Conservation (phyloP, 2,329 filamentous ascomycete genomes). For the Diaporthe vexans region DNA sequence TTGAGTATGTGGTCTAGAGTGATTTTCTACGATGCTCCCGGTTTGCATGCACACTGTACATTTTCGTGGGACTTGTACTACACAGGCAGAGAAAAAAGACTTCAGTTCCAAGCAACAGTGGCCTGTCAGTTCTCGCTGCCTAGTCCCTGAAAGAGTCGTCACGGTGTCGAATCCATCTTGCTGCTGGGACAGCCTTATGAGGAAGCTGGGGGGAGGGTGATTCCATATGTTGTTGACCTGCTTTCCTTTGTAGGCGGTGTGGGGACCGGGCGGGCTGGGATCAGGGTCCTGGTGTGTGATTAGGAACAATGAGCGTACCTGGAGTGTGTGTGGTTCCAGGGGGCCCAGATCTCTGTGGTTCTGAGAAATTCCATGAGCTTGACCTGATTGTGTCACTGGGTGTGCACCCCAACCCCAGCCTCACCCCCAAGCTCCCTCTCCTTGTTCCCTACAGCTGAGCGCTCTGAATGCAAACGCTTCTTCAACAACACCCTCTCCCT, state of each 20-base stretch:
- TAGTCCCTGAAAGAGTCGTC: not conserved
- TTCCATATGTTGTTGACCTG: not conserved
- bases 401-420: slow-evolving; percentile 33
- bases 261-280: not conserved
- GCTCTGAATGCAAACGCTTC: not conserved
- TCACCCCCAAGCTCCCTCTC: slow-evolving; percentile 6
- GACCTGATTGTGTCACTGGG: slow-evolving; percentile 24
- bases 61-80: not conserved
- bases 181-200: slow-evolving; percentile 3
- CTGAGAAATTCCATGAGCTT: slow-evolving; percentile 33
- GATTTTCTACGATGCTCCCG: too few species aligned
- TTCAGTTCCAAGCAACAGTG: not conserved
- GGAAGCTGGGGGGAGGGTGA: not conserved
- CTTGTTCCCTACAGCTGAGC: not conserved
- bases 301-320: not conserved
- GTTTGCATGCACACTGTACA: not conserved
- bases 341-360: slow-evolving; percentile 26
- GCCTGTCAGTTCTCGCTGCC: not conserved
- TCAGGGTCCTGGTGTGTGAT: not conserved
- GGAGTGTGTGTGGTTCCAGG: not conserved
- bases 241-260: not conserved
- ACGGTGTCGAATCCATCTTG: not conserved
- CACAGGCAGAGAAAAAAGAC: not conserved
- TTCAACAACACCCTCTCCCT: not conserved
- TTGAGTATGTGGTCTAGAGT: not conserved